Base-by-base conservation (phyloP, 495 filamentous ascomycete genomes). In the Staphylotrichum longicolle region DNA sequence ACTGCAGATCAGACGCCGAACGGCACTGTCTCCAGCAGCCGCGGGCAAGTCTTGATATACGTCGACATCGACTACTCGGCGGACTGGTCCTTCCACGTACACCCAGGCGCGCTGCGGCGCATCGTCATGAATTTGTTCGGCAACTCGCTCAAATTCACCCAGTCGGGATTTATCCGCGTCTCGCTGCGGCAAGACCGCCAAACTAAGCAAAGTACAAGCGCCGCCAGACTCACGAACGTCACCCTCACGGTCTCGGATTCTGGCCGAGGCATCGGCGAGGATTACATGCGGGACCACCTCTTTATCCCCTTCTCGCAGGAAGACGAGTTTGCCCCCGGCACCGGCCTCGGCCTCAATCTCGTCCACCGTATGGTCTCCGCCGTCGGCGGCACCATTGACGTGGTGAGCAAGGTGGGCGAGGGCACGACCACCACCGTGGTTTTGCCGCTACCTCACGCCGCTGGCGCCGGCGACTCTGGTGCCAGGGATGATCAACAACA, bases 61-160 rank as follows among this genome's bases (percentile, higher is more conserved):
- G 68, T 92, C 11, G 86, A 90, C 69, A 81, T 92, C 48, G 79
- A 84, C 30, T 73, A 73, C 8, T 65, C 75, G 5, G 75, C 77
- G 15, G 78, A 83, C 45, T 91, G 85, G 77, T 60, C 81, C 11
- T 91, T 89, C 70, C 76, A 77, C 5, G 84, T 85, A 0, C 87
- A 92, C 45, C 87, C 88, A 0, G 89, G 89, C 5, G 89, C 88
- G 3, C 72, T 91, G 44, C 81, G 87, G 15, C 83, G 90, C 1
- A 82, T 91, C 52, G 80, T 93, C 39, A 88, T 91, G 86, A 92
- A 94, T 63, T 63, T 94, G 2, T 86, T 91, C 56, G 89, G 90
- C 10, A 94, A 94, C 73, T 85, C 89, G 1, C 80, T 93, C 68
- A 94, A 94, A 63, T 92, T 90, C 65, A 91, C 86, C 7, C 80